phyloP scores from a whole-genome alignment of 495 filamentous ascomycete species.

The Xylona heveae region DNA sequence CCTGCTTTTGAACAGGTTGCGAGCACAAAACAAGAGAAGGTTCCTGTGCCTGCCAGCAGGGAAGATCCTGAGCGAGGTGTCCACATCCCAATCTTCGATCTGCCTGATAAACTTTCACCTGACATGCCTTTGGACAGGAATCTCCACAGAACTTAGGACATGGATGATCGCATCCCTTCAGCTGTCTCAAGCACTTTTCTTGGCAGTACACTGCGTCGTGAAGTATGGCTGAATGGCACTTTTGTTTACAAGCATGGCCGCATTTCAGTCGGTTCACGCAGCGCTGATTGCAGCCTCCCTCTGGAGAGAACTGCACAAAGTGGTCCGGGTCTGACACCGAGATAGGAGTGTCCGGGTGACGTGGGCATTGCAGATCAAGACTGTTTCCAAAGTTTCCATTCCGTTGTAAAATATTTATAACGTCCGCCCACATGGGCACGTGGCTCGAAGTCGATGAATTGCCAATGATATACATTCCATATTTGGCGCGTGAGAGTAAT shows the following conservation, averaged over 20 bases:
- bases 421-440: constrained; percentile 49
- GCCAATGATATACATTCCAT: constrained; percentile 76
- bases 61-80: constrained; percentile 24
- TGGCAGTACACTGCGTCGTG: constrained; percentile 41
- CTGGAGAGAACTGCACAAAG: constrained; percentile 38
- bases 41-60: constrained; percentile 30
- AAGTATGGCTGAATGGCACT: constrained; percentile 46
- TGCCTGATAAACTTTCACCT: constrained; percentile 18
- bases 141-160: constrained; percentile 43
- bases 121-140: constrained; percentile 27
- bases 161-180: constrained; percentile 33
- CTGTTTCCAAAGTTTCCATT: constrained; percentile 27
- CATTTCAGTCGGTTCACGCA: constrained; percentile 43
- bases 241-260: constrained; percentile 46
- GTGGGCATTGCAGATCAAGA: constrained; percentile 40
- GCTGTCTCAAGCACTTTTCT: constrained; percentile 34
- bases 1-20: constrained; percentile 16
- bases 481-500: constrained; percentile 41
- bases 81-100: constrained; percentile 38
- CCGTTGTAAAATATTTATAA: constrained; percentile 30
- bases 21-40: constrained; percentile 13
- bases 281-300: constrained; percentile 43
- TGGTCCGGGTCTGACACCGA: constrained; percentile 35
- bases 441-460: constrained; percentile 33
- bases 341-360: constrained; percentile 40